Evolutionary conservation across 2,329 filamentous ascomycete species (phyloP).

Genomic region (Aspergillus ochraceoroseus): DNA sequence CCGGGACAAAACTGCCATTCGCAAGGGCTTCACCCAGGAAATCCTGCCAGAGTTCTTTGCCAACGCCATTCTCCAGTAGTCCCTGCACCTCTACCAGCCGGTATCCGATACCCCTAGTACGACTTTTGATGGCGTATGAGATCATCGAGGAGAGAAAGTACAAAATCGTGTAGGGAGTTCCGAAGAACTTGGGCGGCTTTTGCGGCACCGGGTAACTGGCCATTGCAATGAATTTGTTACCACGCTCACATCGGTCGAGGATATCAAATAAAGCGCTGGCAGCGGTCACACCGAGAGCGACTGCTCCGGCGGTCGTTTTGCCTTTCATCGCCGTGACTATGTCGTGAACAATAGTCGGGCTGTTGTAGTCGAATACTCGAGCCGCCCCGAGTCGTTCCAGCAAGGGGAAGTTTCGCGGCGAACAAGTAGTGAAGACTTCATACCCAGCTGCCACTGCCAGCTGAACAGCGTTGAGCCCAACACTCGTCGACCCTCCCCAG

Average conservation of each 20-base stretch:
- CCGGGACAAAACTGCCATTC: conserved; percentile 30
- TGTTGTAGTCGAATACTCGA: conserved; percentile 45
- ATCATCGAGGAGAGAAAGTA: too few relatives aligned
- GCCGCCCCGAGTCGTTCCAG: conserved; percentile 44
- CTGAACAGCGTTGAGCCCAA: conserved; percentile 46
- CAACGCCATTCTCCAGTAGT: neutral
- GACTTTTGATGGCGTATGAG: too few relatives aligned
- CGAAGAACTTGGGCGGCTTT: too few relatives aligned
- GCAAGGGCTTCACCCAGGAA: conserved; percentile 1
- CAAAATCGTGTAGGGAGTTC: too few relatives aligned
- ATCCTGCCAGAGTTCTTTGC: neutral
- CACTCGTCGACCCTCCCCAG: conserved; percentile 44
- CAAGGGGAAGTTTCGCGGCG: conserved; percentile 42
- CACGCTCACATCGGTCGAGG: conserved; percentile 1
- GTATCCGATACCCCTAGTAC: neutral
- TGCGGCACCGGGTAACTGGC: too few relatives aligned
- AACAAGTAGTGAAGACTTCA: conserved; percentile 39
- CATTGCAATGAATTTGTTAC: conserved; percentile 1
- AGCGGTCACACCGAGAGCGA: neutral
- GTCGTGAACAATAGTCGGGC: conserved; percentile 9
- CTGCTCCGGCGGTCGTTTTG: conserved; percentile 17
- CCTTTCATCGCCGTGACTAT: conserved; percentile 12
- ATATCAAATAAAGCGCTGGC: neutral
- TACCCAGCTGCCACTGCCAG: conserved; percentile 40
- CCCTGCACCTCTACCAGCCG: too few relatives aligned